Evolutionary conservation across 2,329 filamentous ascomycete genomes (phyloP).

Genomic region (Hypoxylon sp.): DNA sequence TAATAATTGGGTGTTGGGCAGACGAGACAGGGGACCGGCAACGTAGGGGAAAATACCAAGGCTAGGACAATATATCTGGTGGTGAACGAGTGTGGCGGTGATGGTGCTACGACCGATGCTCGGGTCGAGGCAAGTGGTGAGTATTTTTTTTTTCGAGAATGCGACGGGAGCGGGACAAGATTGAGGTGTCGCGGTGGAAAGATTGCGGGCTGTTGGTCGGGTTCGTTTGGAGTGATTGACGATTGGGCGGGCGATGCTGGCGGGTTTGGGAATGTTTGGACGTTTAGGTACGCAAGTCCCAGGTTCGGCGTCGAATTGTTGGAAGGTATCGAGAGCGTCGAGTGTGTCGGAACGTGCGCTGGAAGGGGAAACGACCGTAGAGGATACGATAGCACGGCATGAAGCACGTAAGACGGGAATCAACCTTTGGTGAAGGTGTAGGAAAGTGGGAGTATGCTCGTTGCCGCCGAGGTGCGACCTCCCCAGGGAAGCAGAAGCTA

Average conservation of each 20-base stretch:
- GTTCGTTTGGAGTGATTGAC: conserved; percentile 28
- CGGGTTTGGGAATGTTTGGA: conserved; percentile 13
- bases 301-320: conserved; percentile 28
- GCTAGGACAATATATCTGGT: conserved; percentile 25
- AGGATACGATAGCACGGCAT: conserved; percentile 39
- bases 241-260: conserved; percentile 22
- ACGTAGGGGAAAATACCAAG: conserved; percentile 27
- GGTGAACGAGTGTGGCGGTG: conserved; percentile 38
- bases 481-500: conserved; percentile 29
- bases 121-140: conserved; percentile 31
- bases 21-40: conserved; percentile 17
- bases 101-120: conserved; percentile 27
- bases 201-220: conserved; percentile 25
- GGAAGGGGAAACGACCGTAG: conserved; percentile 35
- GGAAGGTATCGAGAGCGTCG: conserved; percentile 28
- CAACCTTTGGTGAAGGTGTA: conserved; percentile 27
- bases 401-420: conserved; percentile 41
- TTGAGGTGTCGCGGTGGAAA: conserved; percentile 32
- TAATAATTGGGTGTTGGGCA: conserved; percentile 33
- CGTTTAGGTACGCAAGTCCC: conserved; percentile 7
- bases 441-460: conserved; percentile 35
- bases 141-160: conserved; percentile 39
- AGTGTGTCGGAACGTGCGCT: conserved; percentile 33
- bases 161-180: conserved; percentile 36
- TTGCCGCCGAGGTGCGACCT: conserved; percentile 40